Evolutionary conservation across 306 rosid genomes (phyloP).

Genomic region (Rosa lucieae): DNA sequence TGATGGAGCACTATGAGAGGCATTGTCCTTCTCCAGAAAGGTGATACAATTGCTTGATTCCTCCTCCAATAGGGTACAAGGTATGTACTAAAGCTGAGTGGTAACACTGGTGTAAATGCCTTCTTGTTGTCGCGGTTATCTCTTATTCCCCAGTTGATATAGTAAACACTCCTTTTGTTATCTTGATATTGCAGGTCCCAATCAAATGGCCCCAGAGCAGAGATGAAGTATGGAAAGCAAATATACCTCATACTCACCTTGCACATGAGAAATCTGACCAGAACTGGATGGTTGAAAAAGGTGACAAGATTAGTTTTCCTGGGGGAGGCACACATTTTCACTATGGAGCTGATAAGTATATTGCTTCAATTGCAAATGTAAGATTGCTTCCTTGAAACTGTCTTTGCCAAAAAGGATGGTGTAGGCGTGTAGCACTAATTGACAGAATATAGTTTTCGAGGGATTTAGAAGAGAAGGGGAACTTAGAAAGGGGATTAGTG

Average conservation of each 20-base stretch:
- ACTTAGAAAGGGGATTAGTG: neutral
- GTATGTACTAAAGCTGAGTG: conserved; percentile 39
- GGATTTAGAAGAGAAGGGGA: neutral
- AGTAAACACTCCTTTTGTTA: conserved; percentile 24
- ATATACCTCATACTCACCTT: conserved; percentile 96
- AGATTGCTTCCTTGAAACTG: conserved; percentile 37
- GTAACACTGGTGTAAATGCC: conserved; percentile 23
- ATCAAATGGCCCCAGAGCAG: conserved; percentile 97
- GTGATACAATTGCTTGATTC: conserved; percentile 92
- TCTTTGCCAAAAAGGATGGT: neutral
- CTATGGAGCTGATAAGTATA: conserved; percentile 93
- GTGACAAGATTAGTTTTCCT: conserved; percentile 82
- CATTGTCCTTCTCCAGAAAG: conserved; percentile 90
- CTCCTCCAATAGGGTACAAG: conserved; percentile 93
- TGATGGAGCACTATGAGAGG: conserved; percentile 96
- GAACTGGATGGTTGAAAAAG: conserved; percentile 93
- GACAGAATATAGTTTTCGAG: neutral
- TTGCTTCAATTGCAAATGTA: conserved; percentile 92
- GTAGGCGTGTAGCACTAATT: neutral
- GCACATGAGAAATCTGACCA: conserved; percentile 97
- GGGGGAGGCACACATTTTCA: conserved; percentile 99
- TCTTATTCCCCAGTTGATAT: conserved; percentile 23
- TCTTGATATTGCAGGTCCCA: conserved; percentile 57
- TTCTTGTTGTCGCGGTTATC: conserved; percentile 23
- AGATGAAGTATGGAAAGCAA: conserved; percentile 96